A percentile compares a stretch with the other conserved stretches of the same genome.
Conservation (phyloP, 2,329 filamentous ascomycete genomes). For the Diaporthe vaccinii region DNA sequence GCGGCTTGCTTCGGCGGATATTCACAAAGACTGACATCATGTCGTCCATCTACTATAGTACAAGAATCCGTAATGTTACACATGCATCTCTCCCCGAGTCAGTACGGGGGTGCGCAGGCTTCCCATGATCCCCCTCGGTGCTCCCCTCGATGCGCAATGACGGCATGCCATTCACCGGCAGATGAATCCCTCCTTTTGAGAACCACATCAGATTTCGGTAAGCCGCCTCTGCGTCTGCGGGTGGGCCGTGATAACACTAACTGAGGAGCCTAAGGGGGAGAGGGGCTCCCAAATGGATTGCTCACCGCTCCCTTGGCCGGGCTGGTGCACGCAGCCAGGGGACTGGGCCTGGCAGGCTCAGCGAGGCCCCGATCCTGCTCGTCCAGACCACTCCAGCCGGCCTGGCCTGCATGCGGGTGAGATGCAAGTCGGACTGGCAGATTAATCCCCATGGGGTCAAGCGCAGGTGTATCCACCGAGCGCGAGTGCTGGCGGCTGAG, state of each 20-base stretch:
- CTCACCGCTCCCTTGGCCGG: constrained; percentile 26
- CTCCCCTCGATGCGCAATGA: background rate
- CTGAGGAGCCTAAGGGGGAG: background rate
- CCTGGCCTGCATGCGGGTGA: background rate
- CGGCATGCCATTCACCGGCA: constrained; percentile 9
- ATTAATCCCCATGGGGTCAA: constrained; percentile 37
- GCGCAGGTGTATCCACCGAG: constrained; percentile 2
- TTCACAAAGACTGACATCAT: background rate
- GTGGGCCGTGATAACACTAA: background rate
- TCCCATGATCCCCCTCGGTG: background rate
- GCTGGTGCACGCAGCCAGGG: constrained; percentile 6
- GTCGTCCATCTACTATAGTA: too few relatives aligned
- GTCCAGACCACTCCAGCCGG: constrained; percentile 15
- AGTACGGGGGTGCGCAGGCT: background rate
- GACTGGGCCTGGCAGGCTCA: constrained; percentile 10
- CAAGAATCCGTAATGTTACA: background rate
- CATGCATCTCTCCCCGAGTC: background rate
- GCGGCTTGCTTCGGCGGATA: background rate
- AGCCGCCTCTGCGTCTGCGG: background rate
- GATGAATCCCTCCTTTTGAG: background rate
- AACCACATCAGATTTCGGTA: constrained; percentile 4
- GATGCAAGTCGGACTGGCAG: constrained; percentile 11
- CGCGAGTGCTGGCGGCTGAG: background rate
- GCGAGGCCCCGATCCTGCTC: constrained; percentile 8
- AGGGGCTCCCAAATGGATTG: background rate